Conservation (phyloP, 768 basidiomycete genomes). For the Boletus speciosus region DNA sequence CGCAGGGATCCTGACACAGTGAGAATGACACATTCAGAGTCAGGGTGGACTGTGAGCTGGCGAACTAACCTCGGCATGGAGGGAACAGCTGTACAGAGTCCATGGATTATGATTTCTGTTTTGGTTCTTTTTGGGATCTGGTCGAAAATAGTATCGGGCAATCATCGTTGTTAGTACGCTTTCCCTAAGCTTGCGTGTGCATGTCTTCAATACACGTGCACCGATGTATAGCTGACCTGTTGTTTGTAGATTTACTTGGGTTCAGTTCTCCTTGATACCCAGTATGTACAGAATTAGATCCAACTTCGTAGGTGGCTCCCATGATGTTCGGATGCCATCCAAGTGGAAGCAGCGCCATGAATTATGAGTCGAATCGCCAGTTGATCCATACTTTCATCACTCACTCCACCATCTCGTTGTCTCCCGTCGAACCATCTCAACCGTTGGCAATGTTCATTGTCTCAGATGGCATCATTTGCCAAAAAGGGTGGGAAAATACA, state of each 20-base stretch:
- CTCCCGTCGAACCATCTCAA: neutral
- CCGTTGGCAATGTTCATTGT: neutral
- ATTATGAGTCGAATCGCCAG: neutral
- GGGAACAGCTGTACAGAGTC: neutral
- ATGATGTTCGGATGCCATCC: neutral
- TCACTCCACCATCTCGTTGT: neutral
- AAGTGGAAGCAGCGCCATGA: neutral
- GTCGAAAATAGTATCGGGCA: neutral
- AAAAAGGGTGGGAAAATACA: slow-evolving; percentile 11
- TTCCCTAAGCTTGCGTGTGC: neutral
- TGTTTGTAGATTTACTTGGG: neutral
- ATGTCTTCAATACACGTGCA: neutral
- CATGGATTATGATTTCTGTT: neutral
- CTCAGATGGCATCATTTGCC: neutral
- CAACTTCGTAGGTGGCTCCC: neutral
- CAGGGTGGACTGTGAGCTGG: neutral
- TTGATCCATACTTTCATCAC: neutral
- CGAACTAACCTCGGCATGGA: neutral
- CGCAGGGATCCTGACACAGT: neutral
- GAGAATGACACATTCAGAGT: neutral
- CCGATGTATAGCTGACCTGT: neutral
- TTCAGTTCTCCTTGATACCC: neutral
- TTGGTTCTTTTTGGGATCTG: neutral
- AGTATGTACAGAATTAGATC: neutral
- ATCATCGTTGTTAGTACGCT: neutral